phyloP scores from a whole-genome alignment of 176 grass and related monocot genomes.

The Musa acuminata region DNA sequence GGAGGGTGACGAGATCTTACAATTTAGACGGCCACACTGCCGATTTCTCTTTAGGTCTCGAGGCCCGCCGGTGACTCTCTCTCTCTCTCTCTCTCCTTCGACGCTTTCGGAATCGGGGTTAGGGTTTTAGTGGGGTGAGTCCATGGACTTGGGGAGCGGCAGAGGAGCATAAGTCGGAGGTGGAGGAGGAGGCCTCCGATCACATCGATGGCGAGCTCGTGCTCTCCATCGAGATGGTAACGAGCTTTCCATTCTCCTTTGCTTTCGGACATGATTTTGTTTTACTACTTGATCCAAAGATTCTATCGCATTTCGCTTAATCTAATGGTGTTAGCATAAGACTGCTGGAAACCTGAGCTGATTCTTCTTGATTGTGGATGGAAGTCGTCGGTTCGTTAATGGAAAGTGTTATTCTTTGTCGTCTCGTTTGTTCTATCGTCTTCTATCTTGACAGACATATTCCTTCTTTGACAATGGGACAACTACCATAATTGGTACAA shows the following conservation, averaged over 20 bases:
- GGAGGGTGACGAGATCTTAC: background rate
- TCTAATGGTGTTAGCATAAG: too few species aligned
- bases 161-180: constrained; percentile 14
- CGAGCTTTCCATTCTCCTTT: background rate
- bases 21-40: background rate
- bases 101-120: background rate
- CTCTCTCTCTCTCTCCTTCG: background rate
- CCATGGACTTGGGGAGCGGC: background rate
- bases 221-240: constrained; percentile 16
- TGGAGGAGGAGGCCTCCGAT: constrained; percentile 13
- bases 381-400: too few species aligned
- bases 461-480: constrained; percentile 59
- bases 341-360: too few species aligned
- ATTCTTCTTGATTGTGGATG: too few species aligned
- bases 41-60: background rate
- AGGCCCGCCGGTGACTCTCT: background rate
- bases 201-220: constrained; percentile 11
- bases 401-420: too few species aligned
- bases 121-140: background rate
- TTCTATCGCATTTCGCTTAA: too few species aligned
- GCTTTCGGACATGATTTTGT: too few species aligned
- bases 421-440: background rate
- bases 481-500: constrained; percentile 48
- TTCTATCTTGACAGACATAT: constrained; percentile 49
- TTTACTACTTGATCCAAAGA: too few species aligned